Evolutionary conservation across 495 filamentous ascomycete species (phyloP).

Genomic region (Neurospora terricola): DNA sequence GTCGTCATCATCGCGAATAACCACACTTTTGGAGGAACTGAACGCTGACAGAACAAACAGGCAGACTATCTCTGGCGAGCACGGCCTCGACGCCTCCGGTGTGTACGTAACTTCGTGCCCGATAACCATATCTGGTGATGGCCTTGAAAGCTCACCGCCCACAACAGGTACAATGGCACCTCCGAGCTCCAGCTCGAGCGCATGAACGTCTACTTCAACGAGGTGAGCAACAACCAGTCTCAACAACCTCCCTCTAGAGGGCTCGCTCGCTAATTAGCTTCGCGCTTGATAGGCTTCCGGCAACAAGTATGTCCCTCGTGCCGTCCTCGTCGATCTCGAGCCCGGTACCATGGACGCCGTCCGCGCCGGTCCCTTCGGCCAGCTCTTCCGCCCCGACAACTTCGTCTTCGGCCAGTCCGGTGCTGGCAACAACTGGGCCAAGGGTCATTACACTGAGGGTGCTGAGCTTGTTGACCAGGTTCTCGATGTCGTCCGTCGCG

Average conservation of each 20-base stretch:
- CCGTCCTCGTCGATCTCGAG: constrained; percentile 98
- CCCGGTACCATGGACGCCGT: constrained; percentile 99
- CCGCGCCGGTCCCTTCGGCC: constrained; percentile 95
- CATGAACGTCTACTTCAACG: constrained; percentile 99
- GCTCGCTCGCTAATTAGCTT: neutral
- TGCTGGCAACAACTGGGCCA: constrained; percentile 99
- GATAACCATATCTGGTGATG: neutral
- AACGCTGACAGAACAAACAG: constrained; percentile 14
- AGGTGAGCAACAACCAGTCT: constrained; percentile 48
- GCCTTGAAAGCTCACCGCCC: constrained; percentile 20
- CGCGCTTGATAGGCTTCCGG: constrained; percentile 56
- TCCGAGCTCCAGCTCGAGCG: constrained; percentile 99
- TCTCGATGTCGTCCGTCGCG: constrained; percentile 95
- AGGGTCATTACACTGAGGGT: constrained; percentile 99
- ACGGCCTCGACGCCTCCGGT: constrained; percentile 94
- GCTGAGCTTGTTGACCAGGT: constrained; percentile 98
- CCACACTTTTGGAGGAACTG: neutral
- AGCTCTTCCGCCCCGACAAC: constrained; percentile 99
- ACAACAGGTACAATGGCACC: constrained; percentile 80
- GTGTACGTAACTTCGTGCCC: constrained; percentile 30
- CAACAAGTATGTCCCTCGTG: constrained; percentile 99
- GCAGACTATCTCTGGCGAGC: constrained; percentile 96
- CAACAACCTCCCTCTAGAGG: neutral
- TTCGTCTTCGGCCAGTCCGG: constrained; percentile 99
- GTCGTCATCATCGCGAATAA: constrained; percentile 1